Evolutionary conservation across 1,139 yeast species (phyloP).

Genomic region (Debaryomyces sp.): DNA sequence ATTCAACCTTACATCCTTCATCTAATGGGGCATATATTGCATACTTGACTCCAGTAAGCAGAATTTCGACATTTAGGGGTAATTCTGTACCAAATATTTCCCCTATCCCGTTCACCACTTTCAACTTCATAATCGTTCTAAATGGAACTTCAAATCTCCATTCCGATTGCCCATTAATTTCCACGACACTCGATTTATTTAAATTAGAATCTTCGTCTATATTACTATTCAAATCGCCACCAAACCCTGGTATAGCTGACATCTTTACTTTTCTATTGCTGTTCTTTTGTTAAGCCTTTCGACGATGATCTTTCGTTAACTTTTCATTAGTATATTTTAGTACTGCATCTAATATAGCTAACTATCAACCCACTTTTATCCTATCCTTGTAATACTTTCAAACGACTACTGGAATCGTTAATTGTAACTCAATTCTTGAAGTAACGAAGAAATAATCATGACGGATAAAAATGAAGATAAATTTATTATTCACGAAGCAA

Average conservation of each 20-base stretch:
- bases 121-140: conserved; percentile 57
- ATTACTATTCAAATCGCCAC: conserved; percentile 11
- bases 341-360: background rate
- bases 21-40: conserved; percentile 62
- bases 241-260: conserved; percentile 29
- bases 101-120: conserved; percentile 68
- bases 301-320: background rate
- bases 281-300: background rate
- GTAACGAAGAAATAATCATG: background rate
- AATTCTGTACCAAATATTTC: conserved; percentile 94
- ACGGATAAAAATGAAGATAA: conserved; percentile 12
- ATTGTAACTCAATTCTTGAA: background rate
- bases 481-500: conserved; percentile 57
- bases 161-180: conserved; percentile 57
- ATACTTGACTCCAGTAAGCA: conserved; percentile 58
- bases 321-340: background rate
- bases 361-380: background rate
- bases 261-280: conserved; percentile 7
- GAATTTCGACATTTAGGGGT: conserved; percentile 68
- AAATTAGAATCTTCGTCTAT: conserved; percentile 7
- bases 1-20: conserved; percentile 53
- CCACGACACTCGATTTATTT: conserved; percentile 17
- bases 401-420: background rate
- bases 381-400: background rate
- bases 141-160: conserved; percentile 84